Conservation (phyloP, 441 rosid species). For the Adansonia madagascariensis region DNA sequence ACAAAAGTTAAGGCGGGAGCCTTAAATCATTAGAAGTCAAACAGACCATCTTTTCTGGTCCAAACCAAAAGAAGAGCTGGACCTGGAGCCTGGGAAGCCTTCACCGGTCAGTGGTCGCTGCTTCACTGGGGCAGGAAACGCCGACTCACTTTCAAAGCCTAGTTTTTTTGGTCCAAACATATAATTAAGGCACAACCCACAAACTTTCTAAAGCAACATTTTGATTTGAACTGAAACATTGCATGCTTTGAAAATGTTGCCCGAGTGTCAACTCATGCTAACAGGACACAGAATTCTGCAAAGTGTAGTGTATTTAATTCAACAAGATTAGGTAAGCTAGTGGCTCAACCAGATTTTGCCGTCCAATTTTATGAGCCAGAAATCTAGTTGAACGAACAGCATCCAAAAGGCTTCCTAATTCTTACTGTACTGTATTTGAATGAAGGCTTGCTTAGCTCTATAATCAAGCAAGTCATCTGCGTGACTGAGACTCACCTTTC, state of each 20-base stretch:
- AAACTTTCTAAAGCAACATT: background rate
- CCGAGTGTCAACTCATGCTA: background rate
- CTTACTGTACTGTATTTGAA: background rate
- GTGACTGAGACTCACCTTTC: background rate
- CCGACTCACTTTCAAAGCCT: background rate
- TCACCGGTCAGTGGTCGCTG: background rate
- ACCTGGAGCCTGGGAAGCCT: background rate
- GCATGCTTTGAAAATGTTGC: background rate
- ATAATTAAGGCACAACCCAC: background rate
- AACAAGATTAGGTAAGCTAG: background rate
- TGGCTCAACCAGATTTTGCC: background rate
- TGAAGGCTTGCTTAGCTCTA: background rate
- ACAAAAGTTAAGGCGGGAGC: background rate
- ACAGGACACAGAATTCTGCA: too few relatives aligned
- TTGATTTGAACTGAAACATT: constrained; percentile 8
- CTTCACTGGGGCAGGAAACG: background rate
- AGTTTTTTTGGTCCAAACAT: background rate
- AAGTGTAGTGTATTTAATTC: background rate
- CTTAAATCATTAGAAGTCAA: background rate
- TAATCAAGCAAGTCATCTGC: background rate
- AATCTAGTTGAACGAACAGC: background rate
- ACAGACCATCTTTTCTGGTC: background rate
- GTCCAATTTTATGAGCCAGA: background rate
- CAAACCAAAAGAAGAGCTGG: background rate
- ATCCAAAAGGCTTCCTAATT: background rate